phyloP scores from a whole-genome alignment of 768 basidiomycete species.

The Suillus plorans region DNA sequence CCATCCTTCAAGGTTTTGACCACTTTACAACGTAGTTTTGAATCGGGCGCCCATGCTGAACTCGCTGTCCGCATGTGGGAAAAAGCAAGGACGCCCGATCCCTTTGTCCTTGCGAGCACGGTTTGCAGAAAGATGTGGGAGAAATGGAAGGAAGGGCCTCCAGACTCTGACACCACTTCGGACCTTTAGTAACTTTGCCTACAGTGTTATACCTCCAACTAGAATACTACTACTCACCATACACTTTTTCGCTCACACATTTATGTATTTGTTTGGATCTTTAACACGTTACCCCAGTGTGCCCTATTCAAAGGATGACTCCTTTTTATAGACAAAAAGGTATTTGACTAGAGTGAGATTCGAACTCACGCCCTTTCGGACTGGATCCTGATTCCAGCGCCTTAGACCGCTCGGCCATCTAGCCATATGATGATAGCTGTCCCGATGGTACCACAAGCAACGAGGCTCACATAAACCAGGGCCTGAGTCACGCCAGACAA shows the following conservation, averaged over 20 bases:
- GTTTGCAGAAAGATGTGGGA: constrained; percentile 41
- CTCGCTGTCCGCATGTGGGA: constrained; percentile 62
- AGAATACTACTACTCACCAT: constrained; percentile 5
- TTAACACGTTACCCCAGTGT: neutral
- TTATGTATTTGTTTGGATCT: neutral
- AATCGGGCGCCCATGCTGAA: constrained; percentile 56
- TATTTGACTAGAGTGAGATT: constrained; percentile 10
- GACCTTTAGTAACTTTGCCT: constrained; percentile 2
- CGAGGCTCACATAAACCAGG: too few relatives aligned
- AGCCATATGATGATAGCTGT: constrained; percentile 13
- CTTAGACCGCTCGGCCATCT: constrained; percentile 62
- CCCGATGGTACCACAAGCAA: neutral
- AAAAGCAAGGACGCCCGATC: constrained; percentile 63
- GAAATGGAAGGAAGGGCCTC: constrained; percentile 27
- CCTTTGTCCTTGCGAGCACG: constrained; percentile 44
- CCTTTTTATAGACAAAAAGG: neutral
- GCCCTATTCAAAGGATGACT: neutral
- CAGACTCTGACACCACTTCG: constrained; percentile 17
- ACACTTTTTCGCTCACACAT: neutral
- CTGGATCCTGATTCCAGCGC: constrained; percentile 53
- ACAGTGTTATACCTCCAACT: constrained; percentile 3
- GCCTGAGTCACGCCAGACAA: too few relatives aligned
- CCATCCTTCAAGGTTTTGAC: constrained; percentile 54
- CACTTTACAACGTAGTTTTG: constrained; percentile 52
- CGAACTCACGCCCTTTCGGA: constrained; percentile 25